Conservation (phyloP, 495 filamentous ascomycete species). For the Penicillium samsonianum region DNA sequence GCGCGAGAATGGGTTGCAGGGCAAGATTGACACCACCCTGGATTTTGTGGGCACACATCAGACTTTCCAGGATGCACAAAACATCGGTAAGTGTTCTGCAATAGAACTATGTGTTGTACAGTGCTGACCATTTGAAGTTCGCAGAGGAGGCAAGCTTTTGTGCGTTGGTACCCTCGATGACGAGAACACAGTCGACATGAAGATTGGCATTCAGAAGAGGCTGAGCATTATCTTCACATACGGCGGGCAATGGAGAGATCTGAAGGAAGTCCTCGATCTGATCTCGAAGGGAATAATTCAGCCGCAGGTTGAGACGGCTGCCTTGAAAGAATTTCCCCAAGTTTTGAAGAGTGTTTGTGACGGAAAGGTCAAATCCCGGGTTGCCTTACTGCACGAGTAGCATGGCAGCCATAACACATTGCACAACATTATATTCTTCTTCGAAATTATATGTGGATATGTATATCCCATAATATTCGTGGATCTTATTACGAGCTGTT, state of each 20-base stretch:
- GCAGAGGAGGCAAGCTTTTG: constrained; percentile 24
- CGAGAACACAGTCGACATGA: constrained; percentile 26
- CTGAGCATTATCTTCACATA: constrained; percentile 32
- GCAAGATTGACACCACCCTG: constrained; percentile 25
- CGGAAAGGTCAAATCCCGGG: background rate
- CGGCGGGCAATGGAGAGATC: constrained; percentile 24
- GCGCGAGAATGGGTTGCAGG: constrained; percentile 10
- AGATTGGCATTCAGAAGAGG: constrained; percentile 28
- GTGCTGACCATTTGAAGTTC: constrained; percentile 6
- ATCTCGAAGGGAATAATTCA: constrained; percentile 10
- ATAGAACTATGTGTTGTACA: no score
- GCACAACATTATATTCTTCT: background rate
- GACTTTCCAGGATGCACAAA: constrained; percentile 24
- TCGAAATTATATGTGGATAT: no score
- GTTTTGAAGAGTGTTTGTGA: constrained; percentile 1
- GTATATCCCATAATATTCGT: no score
- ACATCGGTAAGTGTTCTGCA: constrained; percentile 13
- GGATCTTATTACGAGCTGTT: no score
- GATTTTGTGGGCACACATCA: constrained; percentile 27
- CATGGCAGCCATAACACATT: background rate
- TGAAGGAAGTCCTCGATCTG: constrained; percentile 24
- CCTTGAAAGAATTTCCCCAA: background rate
- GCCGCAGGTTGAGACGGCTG: background rate
- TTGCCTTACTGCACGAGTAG: background rate
- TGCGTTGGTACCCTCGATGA: constrained; percentile 25